Evolutionary conservation across 2,329 filamentous ascomycete species (phyloP).

Genomic region (Aurifilum marmelostoma): DNA sequence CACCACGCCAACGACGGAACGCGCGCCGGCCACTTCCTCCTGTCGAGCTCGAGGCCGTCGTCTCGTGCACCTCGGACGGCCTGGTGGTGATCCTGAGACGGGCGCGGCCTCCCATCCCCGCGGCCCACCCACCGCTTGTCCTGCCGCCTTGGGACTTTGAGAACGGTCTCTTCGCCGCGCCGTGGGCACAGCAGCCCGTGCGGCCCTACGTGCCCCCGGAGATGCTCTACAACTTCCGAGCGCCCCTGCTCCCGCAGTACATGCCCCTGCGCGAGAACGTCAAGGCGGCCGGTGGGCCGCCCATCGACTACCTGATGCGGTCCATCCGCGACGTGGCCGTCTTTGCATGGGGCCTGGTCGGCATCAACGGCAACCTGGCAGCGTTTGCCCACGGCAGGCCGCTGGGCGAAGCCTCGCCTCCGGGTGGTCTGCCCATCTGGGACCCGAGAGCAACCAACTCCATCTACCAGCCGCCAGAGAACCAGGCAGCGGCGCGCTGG

Average conservation of each 20-base stretch:
- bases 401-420: slow-evolving; percentile 64
- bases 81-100: slow-evolving; percentile 79
- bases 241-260: slow-evolving; percentile 47
- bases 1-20: slow-evolving; percentile 17
- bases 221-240: slow-evolving; percentile 48
- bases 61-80: slow-evolving; percentile 88
- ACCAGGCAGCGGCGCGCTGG: slow-evolving; percentile 40
- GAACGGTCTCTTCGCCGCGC: slow-evolving; percentile 75
- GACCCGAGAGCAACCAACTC: slow-evolving; percentile 45
- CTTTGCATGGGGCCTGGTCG: slow-evolving; percentile 82
- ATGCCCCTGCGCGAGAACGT: slow-evolving; percentile 49
- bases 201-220: slow-evolving; percentile 49
- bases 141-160: slow-evolving; percentile 48
- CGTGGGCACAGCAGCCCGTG: slow-evolving; percentile 74
- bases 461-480: slow-evolving; percentile 41
- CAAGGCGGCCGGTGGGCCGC: slow-evolving; percentile 55
- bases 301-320: slow-evolving; percentile 69
- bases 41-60: slow-evolving; percentile 83
- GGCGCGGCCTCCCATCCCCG: slow-evolving; percentile 71
- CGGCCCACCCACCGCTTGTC: slow-evolving; percentile 52
- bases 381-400: slow-evolving; percentile 66
- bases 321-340: slow-evolving; percentile 83
- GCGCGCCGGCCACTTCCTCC: slow-evolving; percentile 42
- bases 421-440: slow-evolving; percentile 64
- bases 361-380: slow-evolving; percentile 76